These are phyloP conservation scores for Boletus barrowsii DNA, from an alignment of 768 basidiomycete species.

Conservation along the genomic window DNA sequence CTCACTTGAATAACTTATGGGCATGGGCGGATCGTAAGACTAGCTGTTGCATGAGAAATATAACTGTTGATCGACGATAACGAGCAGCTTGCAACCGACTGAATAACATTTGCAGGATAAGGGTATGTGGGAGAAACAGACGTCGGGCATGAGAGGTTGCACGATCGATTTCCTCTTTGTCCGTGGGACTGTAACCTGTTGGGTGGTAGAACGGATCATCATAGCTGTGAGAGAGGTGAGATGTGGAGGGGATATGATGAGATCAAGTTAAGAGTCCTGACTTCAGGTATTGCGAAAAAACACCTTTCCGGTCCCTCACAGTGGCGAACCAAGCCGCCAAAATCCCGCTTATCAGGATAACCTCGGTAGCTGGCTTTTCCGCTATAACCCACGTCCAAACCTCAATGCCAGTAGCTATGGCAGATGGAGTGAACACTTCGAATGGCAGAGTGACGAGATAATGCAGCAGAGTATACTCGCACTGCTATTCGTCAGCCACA, in stretches of 20 bases:
- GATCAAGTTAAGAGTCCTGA: conserved; percentile 37
- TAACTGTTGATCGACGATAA: conserved; percentile 79
- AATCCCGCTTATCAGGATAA: conserved; percentile 82
- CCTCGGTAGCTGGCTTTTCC: conserved; percentile 78
- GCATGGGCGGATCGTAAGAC: conserved; percentile 77
- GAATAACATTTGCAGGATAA: conserved; percentile 84
- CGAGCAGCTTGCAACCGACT: conserved; percentile 93
- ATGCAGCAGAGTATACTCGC: conserved; percentile 81
- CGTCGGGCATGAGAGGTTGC: conserved; percentile 66
- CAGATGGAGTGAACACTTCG: conserved; percentile 81
- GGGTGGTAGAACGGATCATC: conserved; percentile 85
- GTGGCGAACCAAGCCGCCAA: conserved; percentile 84
- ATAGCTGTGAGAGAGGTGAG: conserved; percentile 50
- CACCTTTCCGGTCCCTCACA: conserved; percentile 71
- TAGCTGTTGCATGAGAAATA: conserved; percentile 82
- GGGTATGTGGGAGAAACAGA: conserved; percentile 75
- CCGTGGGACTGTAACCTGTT: conserved; percentile 85
- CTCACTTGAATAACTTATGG: conserved; percentile 71
- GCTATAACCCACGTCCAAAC: conserved; percentile 96
- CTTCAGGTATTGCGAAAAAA: conserved; percentile 84
- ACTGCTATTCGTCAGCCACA: conserved; percentile 43
- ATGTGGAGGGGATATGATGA: not conserved
- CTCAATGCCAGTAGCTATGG: conserved; percentile 85
- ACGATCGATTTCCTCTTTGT: conserved; percentile 79
- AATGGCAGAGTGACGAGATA: conserved; percentile 88